Conservation (phyloP, 2,329 filamentous ascomycete genomes). For the Penicillium sp. region DNA sequence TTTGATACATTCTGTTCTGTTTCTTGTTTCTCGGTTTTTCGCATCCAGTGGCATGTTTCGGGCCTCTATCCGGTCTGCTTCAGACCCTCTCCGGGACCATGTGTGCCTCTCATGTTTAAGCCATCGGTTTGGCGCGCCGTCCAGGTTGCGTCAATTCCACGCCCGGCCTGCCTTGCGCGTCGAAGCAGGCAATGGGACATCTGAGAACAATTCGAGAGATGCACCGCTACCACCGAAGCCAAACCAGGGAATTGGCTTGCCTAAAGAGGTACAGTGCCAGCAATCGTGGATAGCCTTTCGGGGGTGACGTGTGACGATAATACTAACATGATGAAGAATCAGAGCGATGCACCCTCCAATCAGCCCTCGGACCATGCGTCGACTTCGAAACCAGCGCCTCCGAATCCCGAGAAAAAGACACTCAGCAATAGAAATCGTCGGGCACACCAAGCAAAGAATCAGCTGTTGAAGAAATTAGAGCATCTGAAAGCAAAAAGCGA, state of each 20-base stretch:
- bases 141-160: constrained; percentile 28
- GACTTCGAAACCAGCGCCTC: neutral
- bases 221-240: neutral
- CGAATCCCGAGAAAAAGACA: neutral
- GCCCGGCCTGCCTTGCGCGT: constrained; percentile 18
- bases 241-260: neutral
- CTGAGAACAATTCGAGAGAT: neutral
- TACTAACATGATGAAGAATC: neutral
- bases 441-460: neutral
- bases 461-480: neutral
- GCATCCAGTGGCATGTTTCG: constrained; percentile 34
- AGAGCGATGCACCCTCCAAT: neutral
- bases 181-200: constrained; percentile 5
- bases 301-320: neutral
- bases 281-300: neutral
- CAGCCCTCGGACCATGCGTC: neutral
- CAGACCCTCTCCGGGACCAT: constrained; percentile 35
- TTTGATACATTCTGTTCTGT: neutral
- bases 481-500: neutral
- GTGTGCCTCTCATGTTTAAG: constrained; percentile 37
- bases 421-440: neutral
- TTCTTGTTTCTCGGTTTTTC: neutral
- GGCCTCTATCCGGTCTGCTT: constrained; percentile 36
- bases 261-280: neutral
- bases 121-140: constrained; percentile 23